Conservation (phyloP, 345 rosid genomes). For the Eucalyptus leucophloia region DNA sequence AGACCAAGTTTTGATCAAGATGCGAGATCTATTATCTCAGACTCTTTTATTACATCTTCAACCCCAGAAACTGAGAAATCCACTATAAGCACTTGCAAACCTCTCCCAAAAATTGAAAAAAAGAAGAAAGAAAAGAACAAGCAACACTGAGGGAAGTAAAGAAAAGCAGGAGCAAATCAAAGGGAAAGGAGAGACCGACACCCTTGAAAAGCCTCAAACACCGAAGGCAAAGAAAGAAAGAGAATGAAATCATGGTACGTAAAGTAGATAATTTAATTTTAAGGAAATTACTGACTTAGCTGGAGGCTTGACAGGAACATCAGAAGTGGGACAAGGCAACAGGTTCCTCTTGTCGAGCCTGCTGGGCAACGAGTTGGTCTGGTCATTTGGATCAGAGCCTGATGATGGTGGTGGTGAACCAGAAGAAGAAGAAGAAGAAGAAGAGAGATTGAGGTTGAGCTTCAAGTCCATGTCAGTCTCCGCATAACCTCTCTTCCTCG, state of each 20-base stretch:
- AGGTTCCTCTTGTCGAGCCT: constrained; percentile 12
- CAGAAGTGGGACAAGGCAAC: constrained; percentile 11
- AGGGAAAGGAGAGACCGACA: neutral
- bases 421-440: neutral
- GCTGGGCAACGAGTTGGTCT: neutral
- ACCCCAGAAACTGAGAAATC: neutral
- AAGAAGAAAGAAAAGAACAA: neutral
- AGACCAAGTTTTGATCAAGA: neutral
- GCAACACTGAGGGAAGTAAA: neutral
- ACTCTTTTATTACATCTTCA: neutral
- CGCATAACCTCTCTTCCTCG: constrained; percentile 60
- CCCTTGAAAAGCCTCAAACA: neutral
- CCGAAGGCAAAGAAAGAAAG: neutral
- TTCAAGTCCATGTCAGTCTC: constrained; percentile 63
- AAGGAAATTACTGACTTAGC: constrained; percentile 36
- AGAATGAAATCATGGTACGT: neutral
- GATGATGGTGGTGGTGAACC: neutral
- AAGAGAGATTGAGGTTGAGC: constrained; percentile 38
- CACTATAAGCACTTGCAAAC: neutral
- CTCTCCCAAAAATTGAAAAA: neutral
- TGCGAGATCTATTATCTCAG: neutral
- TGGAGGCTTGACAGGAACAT: constrained; percentile 58
- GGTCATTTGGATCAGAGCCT: neutral
- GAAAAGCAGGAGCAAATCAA: neutral
- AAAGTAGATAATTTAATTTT: neutral